Evolutionary conservation across 345 rosid species (phyloP).

Genomic region (Camelina laxa): DNA sequence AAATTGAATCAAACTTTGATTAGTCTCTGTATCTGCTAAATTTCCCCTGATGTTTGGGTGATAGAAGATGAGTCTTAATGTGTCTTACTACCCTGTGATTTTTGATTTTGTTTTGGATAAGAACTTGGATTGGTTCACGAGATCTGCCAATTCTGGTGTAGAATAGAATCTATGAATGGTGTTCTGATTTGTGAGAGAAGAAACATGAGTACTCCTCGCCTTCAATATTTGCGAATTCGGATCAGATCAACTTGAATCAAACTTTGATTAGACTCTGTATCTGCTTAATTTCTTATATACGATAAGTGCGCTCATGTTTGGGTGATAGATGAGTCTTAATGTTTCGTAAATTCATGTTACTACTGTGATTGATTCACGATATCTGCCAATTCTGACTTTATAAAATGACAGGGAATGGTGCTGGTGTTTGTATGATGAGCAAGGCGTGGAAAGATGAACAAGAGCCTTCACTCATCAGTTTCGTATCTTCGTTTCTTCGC

Average conservation of each 20-base stretch:
- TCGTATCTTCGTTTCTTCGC: conserved; percentile 70
- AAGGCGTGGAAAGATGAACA: conserved; percentile 74
- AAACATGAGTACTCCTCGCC: not conserved
- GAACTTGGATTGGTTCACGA: too few species aligned
- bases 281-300: conserved; percentile 13
- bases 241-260: not conserved
- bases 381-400: not conserved
- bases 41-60: not conserved
- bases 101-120: too few species aligned
- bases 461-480: conserved; percentile 63
- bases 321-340: conserved; percentile 2
- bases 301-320: not conserved
- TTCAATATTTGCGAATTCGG: not conserved
- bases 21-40: conserved; percentile 6
- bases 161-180: too few species aligned
- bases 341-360: not conserved
- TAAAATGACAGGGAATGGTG: conserved; percentile 35
- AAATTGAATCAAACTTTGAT: not conserved
- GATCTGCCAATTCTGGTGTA: too few species aligned
- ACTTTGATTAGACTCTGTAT: not conserved
- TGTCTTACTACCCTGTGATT: too few species aligned
- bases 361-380: not conserved
- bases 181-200: conserved; percentile 4
- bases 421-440: conserved; percentile 90
- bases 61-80: too few species aligned